A percentile compares a stretch with the other conserved stretches of the same genome.
phyloP scores from a whole-genome alignment of 257 asterid species.

The Datura wrightii region DNA sequence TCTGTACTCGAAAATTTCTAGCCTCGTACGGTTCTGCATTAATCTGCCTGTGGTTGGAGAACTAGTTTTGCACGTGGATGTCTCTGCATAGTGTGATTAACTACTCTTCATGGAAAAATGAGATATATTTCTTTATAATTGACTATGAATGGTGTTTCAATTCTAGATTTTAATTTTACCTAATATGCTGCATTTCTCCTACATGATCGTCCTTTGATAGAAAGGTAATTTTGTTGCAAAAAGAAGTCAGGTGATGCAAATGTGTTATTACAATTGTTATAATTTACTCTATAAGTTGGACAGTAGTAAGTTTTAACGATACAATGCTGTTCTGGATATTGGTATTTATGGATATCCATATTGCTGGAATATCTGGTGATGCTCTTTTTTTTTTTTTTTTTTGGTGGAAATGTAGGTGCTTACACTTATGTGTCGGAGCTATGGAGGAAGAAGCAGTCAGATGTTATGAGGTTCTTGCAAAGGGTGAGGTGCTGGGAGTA shows the following conservation, averaged over 20 bases:
- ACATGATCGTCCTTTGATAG: too few species aligned
- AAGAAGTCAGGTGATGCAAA: background rate
- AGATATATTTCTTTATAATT: too few species aligned
- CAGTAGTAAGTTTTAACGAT: background rate
- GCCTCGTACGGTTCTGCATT: too few species aligned
- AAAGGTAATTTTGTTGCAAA: too few species aligned
- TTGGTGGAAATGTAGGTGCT: background rate
- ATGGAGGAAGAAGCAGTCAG: constrained; percentile 14
- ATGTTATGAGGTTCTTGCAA: constrained; percentile 11
- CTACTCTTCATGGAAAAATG: too few species aligned
- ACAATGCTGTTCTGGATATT: background rate
- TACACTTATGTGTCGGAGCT: constrained; percentile 6
- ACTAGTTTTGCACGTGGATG: too few species aligned
- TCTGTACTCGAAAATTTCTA: too few species aligned
- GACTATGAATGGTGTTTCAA: too few species aligned
- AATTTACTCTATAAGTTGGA: background rate
- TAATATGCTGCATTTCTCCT: too few species aligned
- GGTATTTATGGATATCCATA: background rate
- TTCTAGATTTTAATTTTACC: too few species aligned
- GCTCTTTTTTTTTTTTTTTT: background rate
- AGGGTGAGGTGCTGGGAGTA: constrained; percentile 12
- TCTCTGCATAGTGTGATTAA: too few species aligned
- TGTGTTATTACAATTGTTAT: background rate
- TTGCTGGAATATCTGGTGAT: background rate
- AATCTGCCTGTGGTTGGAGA: too few species aligned